A percentile compares a stretch with the other conserved stretches of the same genome.
Evolutionary conservation across 1,284 basidiomycete species (phyloP).

Genomic region (Ceratorhiza oryzae-sativae): DNA sequence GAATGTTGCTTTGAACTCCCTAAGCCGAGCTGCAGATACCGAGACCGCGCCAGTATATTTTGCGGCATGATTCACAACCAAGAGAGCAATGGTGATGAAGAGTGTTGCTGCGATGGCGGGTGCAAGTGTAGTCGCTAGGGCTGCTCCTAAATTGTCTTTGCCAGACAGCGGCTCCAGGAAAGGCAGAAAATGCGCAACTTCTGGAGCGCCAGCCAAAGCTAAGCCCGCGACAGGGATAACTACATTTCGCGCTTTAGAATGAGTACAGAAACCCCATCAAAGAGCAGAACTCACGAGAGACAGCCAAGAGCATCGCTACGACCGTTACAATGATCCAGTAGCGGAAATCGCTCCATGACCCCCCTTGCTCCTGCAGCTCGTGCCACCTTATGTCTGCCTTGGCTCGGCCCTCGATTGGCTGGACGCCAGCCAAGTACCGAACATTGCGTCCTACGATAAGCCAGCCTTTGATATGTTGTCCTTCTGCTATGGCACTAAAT

Average conservation of each 20-base stretch:
- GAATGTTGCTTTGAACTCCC: constrained; percentile 72
- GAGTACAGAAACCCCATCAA: not conserved
- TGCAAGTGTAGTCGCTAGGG: constrained; percentile 69
- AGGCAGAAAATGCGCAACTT: constrained; percentile 70
- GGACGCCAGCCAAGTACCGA: constrained; percentile 65
- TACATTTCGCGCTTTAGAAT: constrained; percentile 49
- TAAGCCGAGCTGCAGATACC: constrained; percentile 63
- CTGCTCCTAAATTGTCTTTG: constrained; percentile 61
- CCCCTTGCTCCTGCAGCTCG: constrained; percentile 68
- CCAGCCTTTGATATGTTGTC: constrained; percentile 73
- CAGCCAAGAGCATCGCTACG: constrained; percentile 61
- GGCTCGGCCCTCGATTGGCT: constrained; percentile 75
- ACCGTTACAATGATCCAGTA: constrained; percentile 66
- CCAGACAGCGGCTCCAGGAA: constrained; percentile 64
- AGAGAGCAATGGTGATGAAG: constrained; percentile 64
- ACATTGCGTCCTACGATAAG: constrained; percentile 74
- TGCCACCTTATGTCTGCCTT: constrained; percentile 84
- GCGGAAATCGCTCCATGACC: constrained; percentile 54
- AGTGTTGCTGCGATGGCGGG: constrained; percentile 67
- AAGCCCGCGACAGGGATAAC: constrained; percentile 75
- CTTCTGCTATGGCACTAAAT: constrained; percentile 74
- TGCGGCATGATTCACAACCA: constrained; percentile 60
- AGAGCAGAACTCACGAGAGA: constrained; percentile 61
- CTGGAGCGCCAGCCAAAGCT: constrained; percentile 69
- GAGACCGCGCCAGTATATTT: constrained; percentile 66